These are phyloP conservation scores for Delonix regia DNA, from an alignment of 306 rosid genomes.

Conservation along the genomic window DNA sequence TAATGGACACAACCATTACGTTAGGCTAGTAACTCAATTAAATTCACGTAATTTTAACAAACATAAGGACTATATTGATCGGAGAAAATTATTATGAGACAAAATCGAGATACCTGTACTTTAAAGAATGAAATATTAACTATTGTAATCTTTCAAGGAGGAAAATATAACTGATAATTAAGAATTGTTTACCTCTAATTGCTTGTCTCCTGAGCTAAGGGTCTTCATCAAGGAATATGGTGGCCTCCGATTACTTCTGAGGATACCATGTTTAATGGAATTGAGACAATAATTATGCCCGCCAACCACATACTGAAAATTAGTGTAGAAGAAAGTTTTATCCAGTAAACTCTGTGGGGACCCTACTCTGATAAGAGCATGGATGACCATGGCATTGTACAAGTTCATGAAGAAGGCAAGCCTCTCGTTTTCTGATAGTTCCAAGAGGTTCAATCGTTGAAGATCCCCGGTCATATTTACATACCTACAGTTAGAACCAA, in stretches of 20 bases:
- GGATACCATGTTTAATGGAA: conserved; percentile 74
- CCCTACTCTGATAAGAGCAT: conserved; percentile 73
- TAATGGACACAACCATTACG: too few relatives aligned
- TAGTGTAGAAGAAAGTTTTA: conserved; percentile 75
- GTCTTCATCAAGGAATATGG: conserved; percentile 79
- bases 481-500: conserved; percentile 57
- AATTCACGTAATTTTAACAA: background rate
- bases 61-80: background rate
- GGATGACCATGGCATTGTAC: conserved; percentile 95
- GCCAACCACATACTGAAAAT: conserved; percentile 80
- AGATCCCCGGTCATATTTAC: conserved; percentile 72
- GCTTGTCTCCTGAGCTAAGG: conserved; percentile 65
- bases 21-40: too few relatives aligned
- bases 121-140: background rate
- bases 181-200: conserved; percentile 63
- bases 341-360: conserved; percentile 74
- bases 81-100: background rate
- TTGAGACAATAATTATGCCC: conserved; percentile 76
- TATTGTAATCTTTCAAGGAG: background rate
- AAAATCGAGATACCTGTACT: background rate
- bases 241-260: conserved; percentile 79
- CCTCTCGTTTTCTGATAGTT: conserved; percentile 68
- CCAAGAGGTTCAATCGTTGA: conserved; percentile 72
- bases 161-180: background rate
- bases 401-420: conserved; percentile 88